Conservation (phyloP, 441 rosid species). For the Populus hybrid region DNA sequence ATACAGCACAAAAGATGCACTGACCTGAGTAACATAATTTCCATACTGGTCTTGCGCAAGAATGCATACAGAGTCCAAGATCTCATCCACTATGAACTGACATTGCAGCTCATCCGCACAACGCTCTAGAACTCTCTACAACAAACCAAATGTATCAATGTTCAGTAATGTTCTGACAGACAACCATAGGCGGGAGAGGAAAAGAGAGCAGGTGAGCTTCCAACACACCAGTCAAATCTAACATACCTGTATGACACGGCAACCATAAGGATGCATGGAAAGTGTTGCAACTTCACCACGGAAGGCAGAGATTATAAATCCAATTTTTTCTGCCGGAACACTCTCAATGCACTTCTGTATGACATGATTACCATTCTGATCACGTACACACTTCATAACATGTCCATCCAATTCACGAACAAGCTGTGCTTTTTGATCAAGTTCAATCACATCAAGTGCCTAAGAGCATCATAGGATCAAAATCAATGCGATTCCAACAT, state of each 20-base stretch:
- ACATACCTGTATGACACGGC: constrained; percentile 93
- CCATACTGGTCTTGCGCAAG: constrained; percentile 99
- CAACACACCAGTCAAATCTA: constrained; percentile 9
- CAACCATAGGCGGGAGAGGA: not conserved
- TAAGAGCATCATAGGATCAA: constrained; percentile 17
- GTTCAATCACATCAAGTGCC: constrained; percentile 98
- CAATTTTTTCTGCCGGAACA: constrained; percentile 69
- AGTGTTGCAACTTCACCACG: constrained; percentile 84
- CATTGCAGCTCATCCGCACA: constrained; percentile 75
- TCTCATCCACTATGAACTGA: constrained; percentile 87
- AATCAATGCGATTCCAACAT: not conserved
- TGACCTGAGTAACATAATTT: constrained; percentile 96
- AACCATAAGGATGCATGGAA: constrained; percentile 97
- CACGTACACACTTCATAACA: constrained; percentile 88
- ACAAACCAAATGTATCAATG: constrained; percentile 25
- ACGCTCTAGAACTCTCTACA: constrained; percentile 93
- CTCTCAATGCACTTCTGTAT: constrained; percentile 94
- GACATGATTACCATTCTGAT: constrained; percentile 98
- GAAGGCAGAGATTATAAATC: constrained; percentile 80
- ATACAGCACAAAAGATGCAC: constrained; percentile 11
- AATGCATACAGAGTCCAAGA: constrained; percentile 67
- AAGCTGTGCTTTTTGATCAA: constrained; percentile 74
- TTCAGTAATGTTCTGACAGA: constrained; percentile 1
- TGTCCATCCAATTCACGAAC: constrained; percentile 91
- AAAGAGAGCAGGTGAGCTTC: not conserved